A percentile compares a stretch with the other conserved stretches of the same genome.
phyloP scores from a whole-genome alignment of 225 moss, liverwort and hornwort genomes.

The Bryum argenteum region DNA sequence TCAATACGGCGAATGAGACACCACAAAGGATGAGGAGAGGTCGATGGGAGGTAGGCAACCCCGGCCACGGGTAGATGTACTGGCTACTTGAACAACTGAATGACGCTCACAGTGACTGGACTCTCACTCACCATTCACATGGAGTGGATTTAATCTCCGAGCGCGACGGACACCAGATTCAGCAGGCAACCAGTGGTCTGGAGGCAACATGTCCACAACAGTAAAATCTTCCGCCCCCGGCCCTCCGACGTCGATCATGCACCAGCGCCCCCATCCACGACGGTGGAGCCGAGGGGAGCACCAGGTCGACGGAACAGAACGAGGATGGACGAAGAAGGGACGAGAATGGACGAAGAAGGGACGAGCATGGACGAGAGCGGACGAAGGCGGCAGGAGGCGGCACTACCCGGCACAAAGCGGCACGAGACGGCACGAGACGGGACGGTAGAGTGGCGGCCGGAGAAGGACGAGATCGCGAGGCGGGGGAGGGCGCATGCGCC shows the following conservation, averaged over 20 bases:
- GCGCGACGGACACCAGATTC: slow-evolving; percentile 3
- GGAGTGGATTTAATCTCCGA: slow-evolving; percentile 18
- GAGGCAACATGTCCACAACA: slow-evolving; percentile 11
- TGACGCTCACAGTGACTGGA: no score
- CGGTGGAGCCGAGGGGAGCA: not conserved
- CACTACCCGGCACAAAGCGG: not conserved
- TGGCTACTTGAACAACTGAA: not conserved
- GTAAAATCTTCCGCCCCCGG: not conserved
- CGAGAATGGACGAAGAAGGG: not conserved
- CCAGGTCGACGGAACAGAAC: not conserved
- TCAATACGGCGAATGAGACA: slow-evolving; percentile 12
- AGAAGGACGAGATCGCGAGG: not conserved
- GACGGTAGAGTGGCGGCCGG: not conserved
- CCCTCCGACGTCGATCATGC: slow-evolving; percentile 11
- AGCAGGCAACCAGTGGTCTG: slow-evolving; percentile 30
- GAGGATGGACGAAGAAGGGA: not conserved
- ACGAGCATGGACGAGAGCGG: not conserved
- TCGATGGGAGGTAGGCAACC: slow-evolving; percentile 24
- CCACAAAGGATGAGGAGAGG: slow-evolving; percentile 1
- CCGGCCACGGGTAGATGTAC: slow-evolving; percentile 2
- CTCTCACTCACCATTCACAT: not conserved
- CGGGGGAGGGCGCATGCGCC: slow-evolving; percentile 26
- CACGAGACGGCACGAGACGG: not conserved
- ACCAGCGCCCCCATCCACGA: not conserved
- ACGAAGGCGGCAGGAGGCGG: no score